Base-by-base conservation (phyloP, 2,329 filamentous ascomycete genomes). In the Aspergillus melleus region DNA sequence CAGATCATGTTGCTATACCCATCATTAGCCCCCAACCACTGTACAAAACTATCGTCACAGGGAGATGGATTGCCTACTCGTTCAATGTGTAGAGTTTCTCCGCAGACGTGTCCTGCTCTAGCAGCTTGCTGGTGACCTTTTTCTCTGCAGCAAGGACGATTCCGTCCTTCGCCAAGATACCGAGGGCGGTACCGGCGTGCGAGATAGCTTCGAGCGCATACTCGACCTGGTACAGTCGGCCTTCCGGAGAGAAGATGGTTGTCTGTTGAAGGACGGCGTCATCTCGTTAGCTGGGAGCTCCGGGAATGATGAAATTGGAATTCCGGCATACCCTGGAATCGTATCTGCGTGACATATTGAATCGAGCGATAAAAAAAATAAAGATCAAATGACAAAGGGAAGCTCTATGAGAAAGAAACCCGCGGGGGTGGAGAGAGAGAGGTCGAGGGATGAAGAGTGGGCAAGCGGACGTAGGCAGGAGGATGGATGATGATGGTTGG, bases 31-130 rank as follows among this genome's bases (percentile, higher is more conserved):
- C 24, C 9, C 22, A 50, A 49, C 11, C 12, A 26, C 36, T 8
- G 6, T 20, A 44, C 42, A 14, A 16, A 14, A 2, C 10, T n/a
- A 46, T 24, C 49, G 6, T 22, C 22, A 42, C 20, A n/a, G 30
- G 42, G 54, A 22, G n/a, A n/a, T 24, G 32, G 52, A 60, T 9
- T 32, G 73, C 90, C 64, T 83, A 97, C 94, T 99, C 95, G 72
- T 99, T 99, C 72, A 99, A 83, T 72, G 96, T 97, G 81, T 99
- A 99, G 70, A 99, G 91, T 88, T 99, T 99, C 88, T 99, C 95
- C 54, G 95, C 96, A 57, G 95, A 98, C 66, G 96, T 99, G 81
- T 99, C 95, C 83, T 99, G 96, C 85, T 99, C 95, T 75, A 99
- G 81, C 75, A 99, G 85, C 87, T 99, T 99, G 81, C 95, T 98